Evolutionary conservation across 1,284 basidiomycete genomes (phyloP).

Genomic region (Leccinum griseonigrum): DNA sequence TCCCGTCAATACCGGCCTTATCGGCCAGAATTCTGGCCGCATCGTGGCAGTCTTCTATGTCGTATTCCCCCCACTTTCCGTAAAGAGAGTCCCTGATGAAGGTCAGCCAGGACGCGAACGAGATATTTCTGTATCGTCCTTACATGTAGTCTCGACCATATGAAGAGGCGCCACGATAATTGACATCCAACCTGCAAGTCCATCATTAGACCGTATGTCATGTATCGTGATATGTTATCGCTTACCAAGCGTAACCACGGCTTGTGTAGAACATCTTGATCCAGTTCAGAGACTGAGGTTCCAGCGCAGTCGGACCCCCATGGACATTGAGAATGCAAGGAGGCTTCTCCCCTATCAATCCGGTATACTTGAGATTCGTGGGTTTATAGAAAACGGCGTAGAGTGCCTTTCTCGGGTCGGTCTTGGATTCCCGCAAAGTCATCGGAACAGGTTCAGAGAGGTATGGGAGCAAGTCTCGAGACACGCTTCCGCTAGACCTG

Average conservation of each 20-base stretch:
- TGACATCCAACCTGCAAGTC: constrained; percentile 20
- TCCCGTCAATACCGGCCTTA: constrained; percentile 21
- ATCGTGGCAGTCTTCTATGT: constrained; percentile 18
- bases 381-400: constrained; percentile 22
- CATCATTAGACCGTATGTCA: neutral
- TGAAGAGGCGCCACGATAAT: constrained; percentile 27
- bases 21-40: constrained; percentile 5
- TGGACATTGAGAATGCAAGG: constrained; percentile 25
- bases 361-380: constrained; percentile 20
- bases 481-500: neutral
- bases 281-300: constrained; percentile 21
- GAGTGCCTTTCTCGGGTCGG: constrained; percentile 1
- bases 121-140: neutral
- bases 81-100: constrained; percentile 10
- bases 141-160: constrained; percentile 24
- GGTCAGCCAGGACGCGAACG: neutral
- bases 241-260: constrained; percentile 28
- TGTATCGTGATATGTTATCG: no score
- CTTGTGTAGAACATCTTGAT: constrained; percentile 26
- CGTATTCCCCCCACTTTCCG: constrained; percentile 20
- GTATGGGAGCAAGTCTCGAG: neutral
- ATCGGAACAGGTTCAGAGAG: constrained; percentile 16
- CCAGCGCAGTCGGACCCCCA: constrained; percentile 25
- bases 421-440: neutral
- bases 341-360: constrained; percentile 16